These are phyloP conservation scores for Verticillium klebahnii DNA, from an alignment of 2,329 filamentous ascomycete genomes.

Conservation along the genomic window DNA sequence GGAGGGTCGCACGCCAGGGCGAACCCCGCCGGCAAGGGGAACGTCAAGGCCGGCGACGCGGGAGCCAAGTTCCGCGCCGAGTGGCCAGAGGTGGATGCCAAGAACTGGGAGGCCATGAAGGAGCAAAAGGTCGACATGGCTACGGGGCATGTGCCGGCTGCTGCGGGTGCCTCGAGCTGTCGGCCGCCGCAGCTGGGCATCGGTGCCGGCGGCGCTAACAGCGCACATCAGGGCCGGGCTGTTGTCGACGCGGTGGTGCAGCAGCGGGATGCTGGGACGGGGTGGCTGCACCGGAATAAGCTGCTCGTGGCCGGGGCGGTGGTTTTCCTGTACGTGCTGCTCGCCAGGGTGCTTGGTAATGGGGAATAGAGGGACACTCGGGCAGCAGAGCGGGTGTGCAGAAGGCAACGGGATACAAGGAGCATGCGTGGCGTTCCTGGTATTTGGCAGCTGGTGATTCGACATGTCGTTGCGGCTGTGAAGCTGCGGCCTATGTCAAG, in stretches of 20 bases:
- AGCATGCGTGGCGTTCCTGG: constrained; percentile 14
- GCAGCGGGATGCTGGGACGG: constrained; percentile 73
- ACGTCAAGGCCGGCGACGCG: constrained; percentile 88
- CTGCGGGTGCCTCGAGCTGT: constrained; percentile 33
- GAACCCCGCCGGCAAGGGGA: constrained; percentile 58
- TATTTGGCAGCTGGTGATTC: neutral
- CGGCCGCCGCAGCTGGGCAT: constrained; percentile 51
- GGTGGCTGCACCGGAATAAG: constrained; percentile 80
- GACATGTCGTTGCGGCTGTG: neutral
- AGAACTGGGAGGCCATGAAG: constrained; percentile 91
- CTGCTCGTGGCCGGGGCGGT: constrained; percentile 64
- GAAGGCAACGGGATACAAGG: constrained; percentile 4
- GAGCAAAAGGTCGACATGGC: constrained; percentile 72
- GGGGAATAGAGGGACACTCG: constrained; percentile 22
- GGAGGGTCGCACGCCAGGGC: constrained; percentile 66
- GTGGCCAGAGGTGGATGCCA: constrained; percentile 83
- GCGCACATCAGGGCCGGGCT: constrained; percentile 61
- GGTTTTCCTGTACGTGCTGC: constrained; percentile 78
- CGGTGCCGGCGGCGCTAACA: constrained; percentile 42
- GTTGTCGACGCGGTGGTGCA: constrained; percentile 73
- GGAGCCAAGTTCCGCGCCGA: constrained; percentile 84
- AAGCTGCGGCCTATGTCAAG: neutral
- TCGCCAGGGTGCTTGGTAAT: constrained; percentile 66
- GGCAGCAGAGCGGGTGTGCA: neutral
- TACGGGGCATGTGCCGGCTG: constrained; percentile 63